These are phyloP conservation scores for Stereocaulon alpinum DNA, from an alignment of 495 filamentous ascomycete species.

Conservation along the genomic window DNA sequence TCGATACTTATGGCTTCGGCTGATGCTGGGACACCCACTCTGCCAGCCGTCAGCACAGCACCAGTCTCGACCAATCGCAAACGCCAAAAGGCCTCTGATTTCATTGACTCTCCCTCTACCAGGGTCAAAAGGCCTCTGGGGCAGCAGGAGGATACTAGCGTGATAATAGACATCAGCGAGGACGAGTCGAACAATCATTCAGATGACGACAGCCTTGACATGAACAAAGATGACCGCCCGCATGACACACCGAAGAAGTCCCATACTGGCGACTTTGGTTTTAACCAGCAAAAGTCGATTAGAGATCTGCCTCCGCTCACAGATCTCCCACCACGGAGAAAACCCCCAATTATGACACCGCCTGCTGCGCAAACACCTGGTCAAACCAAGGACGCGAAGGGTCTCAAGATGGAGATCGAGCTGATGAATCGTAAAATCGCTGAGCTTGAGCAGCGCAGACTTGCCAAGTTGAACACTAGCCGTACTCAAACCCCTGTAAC, in stretches of 20 bases:
- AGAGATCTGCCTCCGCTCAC: conserved; percentile 38
- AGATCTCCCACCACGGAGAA: conserved; percentile 28
- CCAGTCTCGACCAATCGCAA: conserved; percentile 37
- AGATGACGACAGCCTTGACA: conserved; percentile 29
- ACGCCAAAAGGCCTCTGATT: conserved; percentile 78
- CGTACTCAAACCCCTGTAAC: conserved; percentile 31
- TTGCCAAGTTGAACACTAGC: conserved; percentile 39
- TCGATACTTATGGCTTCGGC: too few relatives aligned
- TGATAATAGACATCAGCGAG: conserved; percentile 70
- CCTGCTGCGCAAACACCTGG: conserved; percentile 25
- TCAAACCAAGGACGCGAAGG: conserved; percentile 36
- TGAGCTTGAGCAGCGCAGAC: conserved; percentile 59
- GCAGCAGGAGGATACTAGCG: conserved; percentile 27
- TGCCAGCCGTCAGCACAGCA: background rate
- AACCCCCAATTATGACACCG: conserved; percentile 31
- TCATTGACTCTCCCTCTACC: conserved; percentile 43
- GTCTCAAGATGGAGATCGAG: conserved; percentile 61
- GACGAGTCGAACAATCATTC: conserved; percentile 42
- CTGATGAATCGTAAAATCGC: conserved; percentile 66
- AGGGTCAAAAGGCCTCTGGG: conserved; percentile 56
- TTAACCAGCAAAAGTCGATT: conserved; percentile 19
- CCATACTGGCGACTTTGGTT: background rate
- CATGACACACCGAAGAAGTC: conserved; percentile 21
- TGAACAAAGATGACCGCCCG: conserved; percentile 36
- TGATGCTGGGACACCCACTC: background rate